These are phyloP conservation scores for Aspergillus persii DNA, from an alignment of 2,329 filamentous ascomycete species.

Conservation along the genomic window DNA sequence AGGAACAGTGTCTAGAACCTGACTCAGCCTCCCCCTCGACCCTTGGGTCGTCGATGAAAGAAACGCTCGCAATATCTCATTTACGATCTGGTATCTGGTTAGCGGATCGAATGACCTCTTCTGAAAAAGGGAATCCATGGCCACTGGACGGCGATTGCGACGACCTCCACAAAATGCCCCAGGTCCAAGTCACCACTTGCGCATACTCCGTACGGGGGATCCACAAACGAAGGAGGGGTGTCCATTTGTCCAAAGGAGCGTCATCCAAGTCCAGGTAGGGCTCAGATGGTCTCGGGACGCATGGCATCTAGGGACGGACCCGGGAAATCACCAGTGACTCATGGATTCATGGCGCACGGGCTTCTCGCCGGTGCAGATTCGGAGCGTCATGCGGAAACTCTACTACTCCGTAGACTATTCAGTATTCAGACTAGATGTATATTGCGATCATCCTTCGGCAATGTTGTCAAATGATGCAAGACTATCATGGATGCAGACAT, in stretches of 20 bases:
- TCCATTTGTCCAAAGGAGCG: background rate
- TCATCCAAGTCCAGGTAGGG: background rate
- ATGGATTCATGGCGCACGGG: slow-evolving; percentile 8
- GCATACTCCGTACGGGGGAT: background rate
- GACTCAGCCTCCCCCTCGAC: slow-evolving; percentile 1
- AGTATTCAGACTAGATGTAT: background rate
- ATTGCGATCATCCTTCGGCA: background rate
- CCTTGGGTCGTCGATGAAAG: slow-evolving; percentile 6
- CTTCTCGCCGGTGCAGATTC: background rate
- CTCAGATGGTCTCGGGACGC: background rate
- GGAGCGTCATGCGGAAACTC: background rate
- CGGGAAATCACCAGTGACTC: background rate
- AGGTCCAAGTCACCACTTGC: background rate
- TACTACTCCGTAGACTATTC: background rate
- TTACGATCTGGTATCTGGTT: slow-evolving; percentile 4
- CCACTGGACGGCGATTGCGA: background rate
- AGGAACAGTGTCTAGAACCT: slow-evolving; percentile 9
- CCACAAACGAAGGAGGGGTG: background rate
- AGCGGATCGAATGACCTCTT: background rate
- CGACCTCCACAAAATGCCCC: background rate
- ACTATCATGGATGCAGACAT: background rate
- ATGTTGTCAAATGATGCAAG: slow-evolving; percentile 12
- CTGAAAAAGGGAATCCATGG: background rate
- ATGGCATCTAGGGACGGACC: background rate
- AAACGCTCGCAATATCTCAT: slow-evolving; percentile 6